Evolutionary conservation across 2,329 filamentous ascomycete species (phyloP), one percentile per base, ranked within the genome.

Genomic region (Trichoderma sp.): DNA sequence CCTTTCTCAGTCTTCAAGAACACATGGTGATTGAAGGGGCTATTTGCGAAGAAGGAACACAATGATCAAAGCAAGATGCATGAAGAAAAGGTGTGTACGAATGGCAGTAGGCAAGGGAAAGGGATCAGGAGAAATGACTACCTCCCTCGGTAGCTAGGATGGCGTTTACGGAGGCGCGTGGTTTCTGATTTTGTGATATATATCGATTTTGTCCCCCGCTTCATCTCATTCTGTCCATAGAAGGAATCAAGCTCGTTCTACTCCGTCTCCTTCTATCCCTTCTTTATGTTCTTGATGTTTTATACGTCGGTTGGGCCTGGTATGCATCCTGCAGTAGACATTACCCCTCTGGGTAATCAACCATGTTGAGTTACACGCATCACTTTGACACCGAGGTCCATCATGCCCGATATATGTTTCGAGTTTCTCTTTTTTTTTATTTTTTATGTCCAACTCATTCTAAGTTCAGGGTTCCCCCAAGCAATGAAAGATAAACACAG

Each of bases 91-190:
- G 14, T 14, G 12, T 39, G 34, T 39, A 14, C 34, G 34, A 39
- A 39, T 14, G 34, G 14, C 12, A 39, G 34, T 14, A 39, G 34
- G 34, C 1, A 39, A 34, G 50, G 28, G 26, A 34, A 52, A 34
- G 50, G 34, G n/a, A 52, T 52, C 2, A 34, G 19, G 44, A 45
- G 44, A 26, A 30, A 14, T 39, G 34, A 14, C 34, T 39, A 4
- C 34, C 12, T 39, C 12, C 3, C 12, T 39, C 34, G 34, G 34
- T 39, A 55, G 43, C 19, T 28, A 30, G 30, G 57, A 28, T 51
- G 57, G 57, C 57, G 57, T 60, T 60, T 50, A 7, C 3, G 56
- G 43, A 59, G 56, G 43, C 56, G 56, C 28, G 50, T 34, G 50
- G 50, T 41, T 41, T 55, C 12, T 39, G 34, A 10, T 14, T 4